Evolutionary conservation across 2,329 filamentous ascomycete genomes (phyloP).

Genomic region (Aspergillus aculeatinus): DNA sequence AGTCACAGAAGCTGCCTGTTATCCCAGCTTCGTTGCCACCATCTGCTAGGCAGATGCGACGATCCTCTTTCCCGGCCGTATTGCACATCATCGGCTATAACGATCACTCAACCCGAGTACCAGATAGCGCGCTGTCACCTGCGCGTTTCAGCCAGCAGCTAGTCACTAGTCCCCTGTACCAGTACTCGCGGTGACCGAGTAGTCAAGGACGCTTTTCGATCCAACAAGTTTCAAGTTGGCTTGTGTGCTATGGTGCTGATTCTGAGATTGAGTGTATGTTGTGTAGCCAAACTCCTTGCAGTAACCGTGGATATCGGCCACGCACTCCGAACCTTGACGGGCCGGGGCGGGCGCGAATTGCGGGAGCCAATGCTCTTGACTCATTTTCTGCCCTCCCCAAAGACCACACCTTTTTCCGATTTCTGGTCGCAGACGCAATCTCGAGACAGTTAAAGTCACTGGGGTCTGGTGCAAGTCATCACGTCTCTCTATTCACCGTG

Average conservation of each 20-base stretch:
- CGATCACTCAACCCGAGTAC: background rate
- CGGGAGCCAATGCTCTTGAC: constrained; percentile 19
- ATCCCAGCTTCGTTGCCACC: background rate
- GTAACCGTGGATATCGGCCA: constrained; percentile 32
- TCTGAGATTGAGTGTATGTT: background rate
- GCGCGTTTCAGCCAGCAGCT: background rate
- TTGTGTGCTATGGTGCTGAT: background rate
- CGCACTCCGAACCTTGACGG: constrained; percentile 40
- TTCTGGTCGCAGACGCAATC: background rate
- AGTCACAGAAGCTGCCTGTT: background rate
- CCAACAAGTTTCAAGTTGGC: background rate
- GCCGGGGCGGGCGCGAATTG: constrained; percentile 32
- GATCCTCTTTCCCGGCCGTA: background rate
- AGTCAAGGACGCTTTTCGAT: background rate
- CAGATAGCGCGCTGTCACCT: background rate
- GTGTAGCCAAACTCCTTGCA: constrained; percentile 27
- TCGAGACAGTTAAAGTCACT: background rate
- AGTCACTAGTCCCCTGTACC: background rate
- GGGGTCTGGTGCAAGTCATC: background rate
- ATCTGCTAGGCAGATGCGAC: background rate
- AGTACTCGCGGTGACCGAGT: background rate
- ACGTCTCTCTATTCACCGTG: constrained; percentile 2
- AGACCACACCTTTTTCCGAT: background rate
- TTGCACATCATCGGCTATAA: background rate
- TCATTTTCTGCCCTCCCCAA: background rate